phyloP scores from a whole-genome alignment of 352 stramenopile species.

The Phytophthora palmivora region DNA sequence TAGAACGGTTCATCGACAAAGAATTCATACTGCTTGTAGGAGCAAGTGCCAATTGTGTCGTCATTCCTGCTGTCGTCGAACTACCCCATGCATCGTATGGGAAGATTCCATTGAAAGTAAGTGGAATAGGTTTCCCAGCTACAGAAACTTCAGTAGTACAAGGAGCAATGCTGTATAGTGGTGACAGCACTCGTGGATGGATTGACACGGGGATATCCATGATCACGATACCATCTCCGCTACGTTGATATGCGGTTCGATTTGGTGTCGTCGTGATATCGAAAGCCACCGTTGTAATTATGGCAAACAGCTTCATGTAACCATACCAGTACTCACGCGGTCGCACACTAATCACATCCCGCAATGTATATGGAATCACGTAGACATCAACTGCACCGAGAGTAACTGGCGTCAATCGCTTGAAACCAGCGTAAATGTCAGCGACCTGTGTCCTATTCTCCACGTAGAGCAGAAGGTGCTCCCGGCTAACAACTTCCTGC shows the following conservation, averaged over 20 bases:
- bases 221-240: conserved; percentile 45
- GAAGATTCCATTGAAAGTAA: conserved; percentile 20
- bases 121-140: conserved; percentile 30
- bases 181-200: conserved; percentile 27
- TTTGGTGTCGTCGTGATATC: conserved; percentile 36
- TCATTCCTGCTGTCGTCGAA: conserved; percentile 21
- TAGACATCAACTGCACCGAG: conserved; percentile 42
- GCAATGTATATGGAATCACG: conserved; percentile 41
- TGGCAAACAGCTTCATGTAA: conserved; percentile 48
- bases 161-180: conserved; percentile 21
- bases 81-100: conserved; percentile 17
- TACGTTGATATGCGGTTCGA: conserved; percentile 38
- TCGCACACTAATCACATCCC: conserved; percentile 37
- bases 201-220: conserved; percentile 47
- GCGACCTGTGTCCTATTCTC: conserved; percentile 40
- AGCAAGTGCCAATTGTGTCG: conserved; percentile 24
- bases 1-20: conserved; percentile 6
- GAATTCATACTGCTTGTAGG: conserved; percentile 12
- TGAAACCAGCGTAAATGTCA: conserved; percentile 50
- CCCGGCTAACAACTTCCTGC: conserved; percentile 41
- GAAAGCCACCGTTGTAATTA: conserved; percentile 51
- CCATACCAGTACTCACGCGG: conserved; percentile 39
- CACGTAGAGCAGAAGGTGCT: conserved; percentile 52
- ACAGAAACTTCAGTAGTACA: conserved; percentile 19
- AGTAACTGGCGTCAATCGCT: conserved; percentile 17